Evolutionary conservation across 371 early-diverging fungal genomes (phyloP).

Genomic region (Rhizopus arrhizus): DNA sequence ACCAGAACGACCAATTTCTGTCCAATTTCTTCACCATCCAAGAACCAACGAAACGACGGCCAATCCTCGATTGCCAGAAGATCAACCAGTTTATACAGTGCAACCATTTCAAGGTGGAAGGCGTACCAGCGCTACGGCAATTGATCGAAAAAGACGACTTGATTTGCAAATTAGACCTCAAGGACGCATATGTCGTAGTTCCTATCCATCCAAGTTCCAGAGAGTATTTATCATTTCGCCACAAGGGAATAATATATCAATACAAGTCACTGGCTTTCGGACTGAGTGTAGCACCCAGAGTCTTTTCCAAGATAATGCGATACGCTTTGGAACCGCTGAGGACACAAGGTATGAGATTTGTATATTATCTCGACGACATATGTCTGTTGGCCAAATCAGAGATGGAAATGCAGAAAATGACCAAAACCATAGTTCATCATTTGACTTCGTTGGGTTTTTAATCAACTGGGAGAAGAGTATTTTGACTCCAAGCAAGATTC

Average conservation of each 20-base stretch:
- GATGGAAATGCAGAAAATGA: neutral
- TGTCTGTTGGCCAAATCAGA: neutral
- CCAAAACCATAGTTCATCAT: neutral
- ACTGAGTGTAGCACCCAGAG: conserved; percentile 2
- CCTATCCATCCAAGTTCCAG: neutral
- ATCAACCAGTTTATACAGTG: conserved; percentile 11
- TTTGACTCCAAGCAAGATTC: neutral
- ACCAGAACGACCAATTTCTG: neutral
- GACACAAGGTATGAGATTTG: neutral
- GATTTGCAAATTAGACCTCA: no score
- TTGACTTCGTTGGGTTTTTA: neutral
- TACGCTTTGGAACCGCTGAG: conserved; percentile 4
- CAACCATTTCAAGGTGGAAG: no score
- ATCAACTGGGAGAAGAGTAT: conserved; percentile 10
- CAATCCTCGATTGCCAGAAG: no score
- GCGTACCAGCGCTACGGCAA: no score
- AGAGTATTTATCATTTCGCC: conserved; percentile 1
- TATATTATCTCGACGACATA: conserved; percentile 11
- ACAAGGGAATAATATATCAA: conserved; percentile 4
- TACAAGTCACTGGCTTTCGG: conserved; percentile 3
- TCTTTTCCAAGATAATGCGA: conserved; percentile 3
- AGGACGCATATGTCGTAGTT: no score
- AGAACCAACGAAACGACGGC: conserved; percentile 17
- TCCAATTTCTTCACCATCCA: conserved; percentile 22
- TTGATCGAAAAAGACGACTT: no score